Evolutionary conservation across 805 yeast genomes (phyloP), one percentile per base, ranked within the genome.

Genomic region (Candida ulmi): DNA sequence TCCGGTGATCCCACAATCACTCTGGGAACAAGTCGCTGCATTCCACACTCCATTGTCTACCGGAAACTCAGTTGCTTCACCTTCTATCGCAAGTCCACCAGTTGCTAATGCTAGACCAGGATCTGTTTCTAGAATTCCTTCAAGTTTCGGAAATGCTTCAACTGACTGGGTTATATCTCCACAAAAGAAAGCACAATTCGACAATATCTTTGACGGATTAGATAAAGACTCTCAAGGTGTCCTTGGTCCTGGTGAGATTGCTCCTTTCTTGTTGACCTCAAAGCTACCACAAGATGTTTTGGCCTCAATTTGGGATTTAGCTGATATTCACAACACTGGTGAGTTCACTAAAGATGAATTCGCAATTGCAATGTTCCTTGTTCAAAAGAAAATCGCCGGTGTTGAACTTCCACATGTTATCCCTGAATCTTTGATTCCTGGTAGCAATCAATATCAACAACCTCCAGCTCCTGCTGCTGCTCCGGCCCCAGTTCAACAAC

Each of bases 301-400:
- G 46, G 99, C 98, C 2, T 66, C 78, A 18, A 80, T 91, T 32
- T 93, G 99, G 99, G 99, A 93, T 62, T 70, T 93, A 50, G 78
- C 98, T 9, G 97, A 93, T 59, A 73, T 88, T 45, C 83, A 86
- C 49, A 88, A 88, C 60, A 78, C 85, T 33, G 97, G 96, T 19
- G 73, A 73, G 31, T 88, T 93, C 55, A 72, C 86, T 36, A 78
- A 74, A 52, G 70, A 77, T 47, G 99, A 93, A 60, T 93, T 93
- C 60, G 80, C 95, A 3, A 82, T 93, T 55, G 97, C 98, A 15
- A 83, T 93, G 87, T 91, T 82, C 57, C 73, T 93, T 48, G 93
- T 93, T 8, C 95, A 88, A 62, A 85, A 83, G 61, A 83, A 76
- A 53, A 69, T 90, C 42, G 73, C 84, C 2, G 98, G 98, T 16